These are phyloP conservation scores for Lumnitzera littorea DNA, from an alignment of 345 rosid genomes.

Conservation along the genomic window DNA sequence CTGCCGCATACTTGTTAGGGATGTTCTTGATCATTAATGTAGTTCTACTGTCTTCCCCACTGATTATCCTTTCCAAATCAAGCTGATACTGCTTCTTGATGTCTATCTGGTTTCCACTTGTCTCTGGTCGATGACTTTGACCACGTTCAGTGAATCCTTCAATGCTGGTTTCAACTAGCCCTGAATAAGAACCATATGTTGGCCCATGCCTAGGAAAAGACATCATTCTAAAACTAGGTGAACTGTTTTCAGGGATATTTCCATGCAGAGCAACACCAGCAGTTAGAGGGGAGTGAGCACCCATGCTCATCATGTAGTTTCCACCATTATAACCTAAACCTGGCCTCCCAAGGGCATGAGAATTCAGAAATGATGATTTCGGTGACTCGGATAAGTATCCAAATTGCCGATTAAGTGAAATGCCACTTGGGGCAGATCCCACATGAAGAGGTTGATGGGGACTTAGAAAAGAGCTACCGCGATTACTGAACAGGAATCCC, in stretches of 20 bases:
- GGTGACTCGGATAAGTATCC: constrained; percentile 46
- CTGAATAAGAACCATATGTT: constrained; percentile 39
- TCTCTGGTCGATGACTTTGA: constrained; percentile 33
- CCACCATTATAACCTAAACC: constrained; percentile 16
- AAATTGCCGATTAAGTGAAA: constrained; percentile 49
- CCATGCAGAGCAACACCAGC: constrained; percentile 34
- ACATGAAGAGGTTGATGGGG: constrained; percentile 61
- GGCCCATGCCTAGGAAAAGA: constrained; percentile 41
- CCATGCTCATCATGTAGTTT: constrained; percentile 20
- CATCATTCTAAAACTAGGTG: constrained; percentile 43
- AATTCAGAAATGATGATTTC: constrained; percentile 23
- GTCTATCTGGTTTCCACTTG: constrained; percentile 38
- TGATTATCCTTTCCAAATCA: constrained; percentile 66
- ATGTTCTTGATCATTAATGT: constrained; percentile 93
- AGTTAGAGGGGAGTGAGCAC: constrained; percentile 14
- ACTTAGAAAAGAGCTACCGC: constrained; percentile 48
- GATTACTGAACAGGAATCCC: constrained; percentile 46
- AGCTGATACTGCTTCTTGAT: constrained; percentile 70
- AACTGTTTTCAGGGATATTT: constrained; percentile 39
- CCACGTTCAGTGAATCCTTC: constrained; percentile 45
- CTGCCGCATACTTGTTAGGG: constrained; percentile 73
- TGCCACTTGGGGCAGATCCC: constrained; percentile 91
- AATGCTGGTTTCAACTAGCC: constrained; percentile 25
- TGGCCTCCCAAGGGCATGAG: constrained; percentile 19
- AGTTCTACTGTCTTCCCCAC: constrained; percentile 70